phyloP scores from a whole-genome alignment of 495 filamentous ascomycete species.

The Sordaria brevicollis region DNA sequence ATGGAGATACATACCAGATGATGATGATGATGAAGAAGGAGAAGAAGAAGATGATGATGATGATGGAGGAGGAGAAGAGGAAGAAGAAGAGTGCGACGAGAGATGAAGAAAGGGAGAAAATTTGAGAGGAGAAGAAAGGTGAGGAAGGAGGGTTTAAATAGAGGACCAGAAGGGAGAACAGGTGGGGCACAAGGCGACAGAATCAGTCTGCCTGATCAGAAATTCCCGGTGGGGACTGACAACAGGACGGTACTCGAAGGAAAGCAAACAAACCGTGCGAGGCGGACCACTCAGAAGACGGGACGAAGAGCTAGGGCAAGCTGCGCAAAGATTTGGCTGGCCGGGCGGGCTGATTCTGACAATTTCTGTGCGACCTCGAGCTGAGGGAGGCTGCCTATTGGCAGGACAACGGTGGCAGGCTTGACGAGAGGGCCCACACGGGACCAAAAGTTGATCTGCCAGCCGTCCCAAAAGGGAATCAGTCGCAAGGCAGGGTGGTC shows the following conservation, averaged over 20 bases:
- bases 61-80: neutral
- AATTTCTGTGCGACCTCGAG: neutral
- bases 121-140: neutral
- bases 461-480: neutral
- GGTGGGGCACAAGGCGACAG: neutral
- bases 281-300: neutral
- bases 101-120: neutral
- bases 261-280: neutral
- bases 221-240: neutral
- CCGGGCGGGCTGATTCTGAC: neutral
- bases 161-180: neutral
- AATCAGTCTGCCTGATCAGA: neutral
- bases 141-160: neutral
- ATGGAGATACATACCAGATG: too few relatives aligned
- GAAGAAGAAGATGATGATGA: neutral
- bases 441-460: neutral
- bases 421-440: neutral
- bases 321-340: neutral
- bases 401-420: neutral
- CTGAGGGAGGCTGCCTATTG: neutral
- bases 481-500: neutral
- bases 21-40: too few relatives aligned
- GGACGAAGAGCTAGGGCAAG: neutral
- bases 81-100: neutral
- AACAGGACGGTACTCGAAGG: neutral